Evolutionary conservation across 2,329 filamentous ascomycete genomes (phyloP), one percentile per base, ranked within the genome.

Genomic region (Colletotrichum karsti): DNA sequence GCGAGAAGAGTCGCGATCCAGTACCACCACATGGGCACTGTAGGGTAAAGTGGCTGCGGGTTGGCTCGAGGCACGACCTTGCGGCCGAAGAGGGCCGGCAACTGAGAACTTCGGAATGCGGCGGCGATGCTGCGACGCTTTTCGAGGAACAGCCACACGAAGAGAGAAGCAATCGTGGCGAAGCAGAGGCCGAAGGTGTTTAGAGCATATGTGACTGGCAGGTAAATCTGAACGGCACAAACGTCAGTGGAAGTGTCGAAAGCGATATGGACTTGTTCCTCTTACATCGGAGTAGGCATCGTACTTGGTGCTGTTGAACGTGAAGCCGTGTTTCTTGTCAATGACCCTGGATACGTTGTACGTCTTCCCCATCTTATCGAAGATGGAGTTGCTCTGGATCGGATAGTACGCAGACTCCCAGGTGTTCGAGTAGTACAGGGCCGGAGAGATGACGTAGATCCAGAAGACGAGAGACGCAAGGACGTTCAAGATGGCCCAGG

Each of bases 401-500:
- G 87, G 87, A 12, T 89, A 74, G 57, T 87, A 86, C 0, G 84
- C 81, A 0, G 85, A 84, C 59, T 81, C 78, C 84, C 84, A 86
- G 0, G 81, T 83, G 70, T 85, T 85, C 3, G 79, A 80, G 65
- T 84, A 85, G 73, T 84, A 84, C 1, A 85, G 67, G 1, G 79
- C 82, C 0, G 82, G 82, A 0, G 78, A 80, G 3, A 84, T 77
- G 35, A 84, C 79, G 70, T 80, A 79, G 56, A 85, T 78, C 78
- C 82, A 83, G 61, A 84, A 84, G 50, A 86, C 84, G 6, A 85
- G 78, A 54, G 67, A 84, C 69, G 63, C 83, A 73, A 85, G 76
- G 13, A 85, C 81, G 18, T 86, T 87, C 7, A 81, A 74, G 39
- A 84, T 83, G 2, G 84, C 84, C 77, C 83, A 84, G 5, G 79